phyloP scores from a whole-genome alignment of 108 stramenopile genomes.

The Nitzschia sp. region DNA sequence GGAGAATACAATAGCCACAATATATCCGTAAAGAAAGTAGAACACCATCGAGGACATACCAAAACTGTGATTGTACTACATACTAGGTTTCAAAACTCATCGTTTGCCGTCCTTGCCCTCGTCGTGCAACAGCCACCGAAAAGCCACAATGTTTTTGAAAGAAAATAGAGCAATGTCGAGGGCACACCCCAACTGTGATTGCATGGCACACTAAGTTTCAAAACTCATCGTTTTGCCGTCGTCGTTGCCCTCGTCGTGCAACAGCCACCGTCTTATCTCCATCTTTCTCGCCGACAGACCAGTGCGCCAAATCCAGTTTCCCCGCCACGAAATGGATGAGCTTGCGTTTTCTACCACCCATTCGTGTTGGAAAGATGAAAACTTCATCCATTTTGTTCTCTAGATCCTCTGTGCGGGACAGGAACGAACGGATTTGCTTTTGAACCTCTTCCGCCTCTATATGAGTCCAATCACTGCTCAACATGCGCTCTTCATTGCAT shows the following conservation, averaged over 20 bases:
- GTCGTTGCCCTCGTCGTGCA: slow-evolving; percentile 19
- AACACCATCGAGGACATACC: no score
- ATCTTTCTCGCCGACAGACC: slow-evolving; percentile 59
- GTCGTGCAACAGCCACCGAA: slow-evolving; percentile 51
- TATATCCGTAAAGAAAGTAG: no score
- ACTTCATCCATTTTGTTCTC: slow-evolving; percentile 8
- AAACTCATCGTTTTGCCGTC: not conserved
- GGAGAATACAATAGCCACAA: no score
- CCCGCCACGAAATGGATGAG: slow-evolving; percentile 68
- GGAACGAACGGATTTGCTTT: slow-evolving; percentile 38
- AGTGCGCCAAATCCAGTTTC: slow-evolving; percentile 54
- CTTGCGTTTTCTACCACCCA: slow-evolving; percentile 62
- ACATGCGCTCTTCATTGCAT: no score
- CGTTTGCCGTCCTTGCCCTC: slow-evolving; percentile 6
- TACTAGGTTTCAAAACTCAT: no score
- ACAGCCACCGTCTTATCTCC: slow-evolving; percentile 67
- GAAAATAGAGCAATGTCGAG: no score
- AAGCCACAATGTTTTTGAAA: no score
- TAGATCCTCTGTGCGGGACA: slow-evolving; percentile 16
- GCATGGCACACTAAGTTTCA: no score
- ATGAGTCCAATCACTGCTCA: slow-evolving; percentile 48
- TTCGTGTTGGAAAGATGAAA: slow-evolving; percentile 38
- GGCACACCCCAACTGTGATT: no score
- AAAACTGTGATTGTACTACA: no score
- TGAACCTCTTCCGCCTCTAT: slow-evolving; percentile 51